Base-by-base conservation (phyloP, 768 basidiomycete genomes). In the Boletellus emodensis region DNA sequence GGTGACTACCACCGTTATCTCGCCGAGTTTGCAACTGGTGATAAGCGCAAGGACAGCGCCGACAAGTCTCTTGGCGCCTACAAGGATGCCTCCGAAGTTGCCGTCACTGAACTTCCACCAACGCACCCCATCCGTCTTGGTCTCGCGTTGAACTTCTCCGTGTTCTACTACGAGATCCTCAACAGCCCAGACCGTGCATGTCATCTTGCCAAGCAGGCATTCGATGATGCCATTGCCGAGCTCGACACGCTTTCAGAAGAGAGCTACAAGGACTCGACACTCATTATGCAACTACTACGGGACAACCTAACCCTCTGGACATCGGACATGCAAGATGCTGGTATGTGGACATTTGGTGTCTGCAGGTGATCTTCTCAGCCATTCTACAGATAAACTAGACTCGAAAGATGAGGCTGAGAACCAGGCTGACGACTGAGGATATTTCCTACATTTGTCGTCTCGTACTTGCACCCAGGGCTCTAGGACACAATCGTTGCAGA, bases 81-180 rank as follows among this genome's bases (percentile, higher is more conserved):
- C 86, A 96, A 97, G 84, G 89, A 90, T 47, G 94, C 94, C 47
- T 96, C 94, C 44, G 91, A 95, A 57, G 93, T 97, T 69, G 94
- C 94, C 61, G 88, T 94, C 63, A 93, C 87, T 44, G 92, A 96
- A 74, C 87, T 98, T 39, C 92, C 87, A 22, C 89, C 90, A 28
- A 96, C 94, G 67, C 94, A 96, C 76, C 94, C 94, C 56, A 97
- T 97, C 74, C 94, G 94, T 66, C 90, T 98, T 56, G 95, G 95
- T 72, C 89, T 98, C 48, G 94, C 94, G 40, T 81, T 98, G 67
- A 98, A 98, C 83, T 97, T 97, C 84, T 96, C 93, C 47, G 94
- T 98, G 44, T 97, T 98, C 82, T 97, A 97, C 83, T 96, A 96
- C 77, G 94, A 97, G 75, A 96, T 97, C 70, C 85, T 96, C 72